Conservation (phyloP, 805 yeast genomes). For the Hanseniaspora hatyaiensis region DNA sequence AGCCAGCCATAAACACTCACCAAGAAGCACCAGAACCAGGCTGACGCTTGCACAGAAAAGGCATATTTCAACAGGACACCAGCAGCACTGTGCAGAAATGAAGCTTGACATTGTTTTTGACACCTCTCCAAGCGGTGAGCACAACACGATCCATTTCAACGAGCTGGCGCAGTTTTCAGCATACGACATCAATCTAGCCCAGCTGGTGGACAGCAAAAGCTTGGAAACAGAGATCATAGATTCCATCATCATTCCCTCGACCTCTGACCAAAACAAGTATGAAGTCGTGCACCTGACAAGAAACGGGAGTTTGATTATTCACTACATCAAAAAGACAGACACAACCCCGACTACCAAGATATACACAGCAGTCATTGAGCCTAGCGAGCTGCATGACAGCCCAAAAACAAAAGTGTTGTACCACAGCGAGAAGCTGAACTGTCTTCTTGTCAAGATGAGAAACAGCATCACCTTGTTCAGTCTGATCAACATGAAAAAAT, state of each 20-base stretch:
- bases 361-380: conserved; percentile 4
- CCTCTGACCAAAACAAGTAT: conserved; percentile 1
- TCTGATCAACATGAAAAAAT: conserved; percentile 6
- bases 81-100: not conserved
- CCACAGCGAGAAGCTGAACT: not conserved
- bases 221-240: not conserved
- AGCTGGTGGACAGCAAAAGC: not conserved
- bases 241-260: not conserved
- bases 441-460: conserved; percentile 1
- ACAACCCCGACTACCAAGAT: not conserved
- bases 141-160: not conserved
- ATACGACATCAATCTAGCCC: not conserved
- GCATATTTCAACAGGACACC: too few relatives aligned
- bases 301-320: conserved; percentile 1
- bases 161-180: not conserved
- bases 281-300: conserved; percentile 2
- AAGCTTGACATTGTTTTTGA: not conserved
- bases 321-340: conserved; percentile 1
- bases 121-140: not conserved
- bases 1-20: too few relatives aligned
- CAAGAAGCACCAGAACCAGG: too few relatives aligned
- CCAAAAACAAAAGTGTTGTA: not conserved
- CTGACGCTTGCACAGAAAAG: too few relatives aligned
- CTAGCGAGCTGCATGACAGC: not conserved
- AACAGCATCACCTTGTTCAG: conserved; percentile 6